phyloP scores from a whole-genome alignment of 495 filamentous ascomycete species.

The Cercophora samala region DNA sequence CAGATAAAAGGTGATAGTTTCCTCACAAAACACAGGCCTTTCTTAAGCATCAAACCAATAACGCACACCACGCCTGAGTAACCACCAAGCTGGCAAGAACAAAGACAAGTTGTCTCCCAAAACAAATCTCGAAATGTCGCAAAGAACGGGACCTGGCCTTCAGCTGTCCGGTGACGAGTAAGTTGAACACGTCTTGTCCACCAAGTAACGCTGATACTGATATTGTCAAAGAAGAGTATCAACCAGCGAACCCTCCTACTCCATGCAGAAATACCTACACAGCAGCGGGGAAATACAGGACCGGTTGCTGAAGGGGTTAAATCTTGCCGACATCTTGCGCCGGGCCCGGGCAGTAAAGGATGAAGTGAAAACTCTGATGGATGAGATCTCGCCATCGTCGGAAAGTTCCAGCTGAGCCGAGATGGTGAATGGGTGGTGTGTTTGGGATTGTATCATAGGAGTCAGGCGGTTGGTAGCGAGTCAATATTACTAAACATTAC shows the following conservation, averaged over 20 bases:
- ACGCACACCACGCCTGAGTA: background rate
- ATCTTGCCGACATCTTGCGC: background rate
- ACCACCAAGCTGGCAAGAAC: background rate
- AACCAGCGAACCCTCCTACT: conserved; percentile 13
- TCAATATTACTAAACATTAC: background rate
- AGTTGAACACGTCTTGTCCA: background rate
- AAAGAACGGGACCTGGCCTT: background rate
- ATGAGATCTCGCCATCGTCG: conserved; percentile 3
- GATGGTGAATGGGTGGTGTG: background rate
- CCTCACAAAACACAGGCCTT: background rate
- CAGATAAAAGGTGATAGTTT: background rate
- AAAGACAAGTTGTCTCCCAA: background rate
- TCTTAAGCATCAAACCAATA: background rate
- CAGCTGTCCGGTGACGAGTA: conserved; percentile 26
- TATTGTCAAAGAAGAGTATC: background rate
- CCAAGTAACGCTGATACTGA: background rate
- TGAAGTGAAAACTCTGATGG: conserved; percentile 15
- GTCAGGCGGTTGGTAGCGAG: background rate
- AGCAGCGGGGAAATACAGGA: conserved; percentile 20
- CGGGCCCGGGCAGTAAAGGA: conserved; percentile 13
- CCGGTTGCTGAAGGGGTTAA: conserved; percentile 18
- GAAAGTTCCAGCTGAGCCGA: background rate
- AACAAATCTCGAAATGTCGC: conserved; percentile 11
- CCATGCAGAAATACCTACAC: conserved; percentile 20
- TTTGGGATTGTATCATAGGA: background rate